Percentiles rank a stretch among this genome's conserved stretches.
Conservation (phyloP, 352 stramenopile species). For the Phytophthora sp. region DNA sequence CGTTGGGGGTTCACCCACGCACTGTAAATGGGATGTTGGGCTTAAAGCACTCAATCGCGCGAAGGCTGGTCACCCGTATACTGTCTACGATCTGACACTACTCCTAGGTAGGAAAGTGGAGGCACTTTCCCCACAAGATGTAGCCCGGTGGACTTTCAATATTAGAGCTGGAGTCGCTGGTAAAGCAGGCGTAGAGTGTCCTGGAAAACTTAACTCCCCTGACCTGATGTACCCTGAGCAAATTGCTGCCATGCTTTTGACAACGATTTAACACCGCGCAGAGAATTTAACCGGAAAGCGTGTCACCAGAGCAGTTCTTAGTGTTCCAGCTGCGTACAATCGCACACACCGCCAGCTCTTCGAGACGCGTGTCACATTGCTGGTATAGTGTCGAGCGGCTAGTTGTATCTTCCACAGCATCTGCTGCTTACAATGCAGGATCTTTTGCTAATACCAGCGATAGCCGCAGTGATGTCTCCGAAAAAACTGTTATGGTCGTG, state of each 20-base stretch:
- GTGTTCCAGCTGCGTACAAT: conserved; percentile 45
- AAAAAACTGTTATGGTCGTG: conserved; percentile 40
- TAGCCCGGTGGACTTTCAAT: conserved; percentile 42
- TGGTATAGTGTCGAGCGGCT: conserved; percentile 28
- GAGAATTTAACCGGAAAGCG: conserved; percentile 24
- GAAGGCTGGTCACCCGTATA: conserved; percentile 35
- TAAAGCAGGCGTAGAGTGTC: conserved; percentile 44
- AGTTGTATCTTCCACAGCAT: conserved; percentile 46
- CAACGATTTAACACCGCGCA: conserved; percentile 39
- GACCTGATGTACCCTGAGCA: conserved; percentile 47
- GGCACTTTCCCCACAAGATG: conserved; percentile 10
- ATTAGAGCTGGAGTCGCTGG: conserved; percentile 27
- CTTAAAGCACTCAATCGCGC: conserved; percentile 15
- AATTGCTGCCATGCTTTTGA: conserved; percentile 47
- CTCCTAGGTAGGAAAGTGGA: conserved; percentile 35
- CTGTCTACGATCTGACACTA: conserved; percentile 36
- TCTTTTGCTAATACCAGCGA: conserved; percentile 2
- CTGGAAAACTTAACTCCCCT: not conserved
- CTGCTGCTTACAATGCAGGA: conserved; percentile 24
- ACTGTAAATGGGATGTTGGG: conserved; percentile 23
- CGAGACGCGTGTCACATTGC: conserved; percentile 47
- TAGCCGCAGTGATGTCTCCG: not conserved
- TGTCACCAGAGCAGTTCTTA: conserved; percentile 32
- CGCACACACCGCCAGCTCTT: conserved; percentile 53
- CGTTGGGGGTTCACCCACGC: conserved; percentile 6